Evolutionary conservation across 352 stramenopile species (phyloP).

Genomic region (Phytophthora lateralis): DNA sequence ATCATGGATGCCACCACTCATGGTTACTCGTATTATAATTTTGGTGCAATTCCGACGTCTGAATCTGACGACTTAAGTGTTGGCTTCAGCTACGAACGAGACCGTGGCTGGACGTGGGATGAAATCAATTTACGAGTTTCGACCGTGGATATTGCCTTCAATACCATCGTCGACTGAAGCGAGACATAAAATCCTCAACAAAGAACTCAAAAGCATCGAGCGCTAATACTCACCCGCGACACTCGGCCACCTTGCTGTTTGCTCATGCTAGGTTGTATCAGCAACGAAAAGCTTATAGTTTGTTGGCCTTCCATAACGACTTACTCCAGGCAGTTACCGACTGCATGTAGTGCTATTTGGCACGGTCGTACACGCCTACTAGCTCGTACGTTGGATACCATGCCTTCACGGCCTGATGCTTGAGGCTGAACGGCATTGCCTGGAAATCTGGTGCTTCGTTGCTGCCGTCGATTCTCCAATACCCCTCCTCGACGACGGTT

Average conservation of each 20-base stretch:
- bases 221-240: no score
- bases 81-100: no score
- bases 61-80: no score
- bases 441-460: conserved; percentile 14
- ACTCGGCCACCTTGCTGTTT: no score
- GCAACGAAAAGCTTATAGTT: neutral
- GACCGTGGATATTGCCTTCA: no score
- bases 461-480: conserved; percentile 8
- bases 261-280: no score
- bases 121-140: neutral
- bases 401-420: conserved; percentile 18
- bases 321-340: neutral
- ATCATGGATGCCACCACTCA: no score
- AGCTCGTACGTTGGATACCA: conserved; percentile 32
- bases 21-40: no score
- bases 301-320: neutral
- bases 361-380: conserved; percentile 23
- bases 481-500: conserved; percentile 21
- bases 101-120: no score
- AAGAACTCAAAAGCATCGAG: neutral
- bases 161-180: neutral
- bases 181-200: neutral
- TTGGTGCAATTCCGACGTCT: no score
- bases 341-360: neutral
- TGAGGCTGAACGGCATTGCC: conserved; percentile 17